Evolutionary conservation across 345 rosid species (phyloP), one percentile per base, ranked within the genome.

Genomic region (Eucalyptus curtisii): DNA sequence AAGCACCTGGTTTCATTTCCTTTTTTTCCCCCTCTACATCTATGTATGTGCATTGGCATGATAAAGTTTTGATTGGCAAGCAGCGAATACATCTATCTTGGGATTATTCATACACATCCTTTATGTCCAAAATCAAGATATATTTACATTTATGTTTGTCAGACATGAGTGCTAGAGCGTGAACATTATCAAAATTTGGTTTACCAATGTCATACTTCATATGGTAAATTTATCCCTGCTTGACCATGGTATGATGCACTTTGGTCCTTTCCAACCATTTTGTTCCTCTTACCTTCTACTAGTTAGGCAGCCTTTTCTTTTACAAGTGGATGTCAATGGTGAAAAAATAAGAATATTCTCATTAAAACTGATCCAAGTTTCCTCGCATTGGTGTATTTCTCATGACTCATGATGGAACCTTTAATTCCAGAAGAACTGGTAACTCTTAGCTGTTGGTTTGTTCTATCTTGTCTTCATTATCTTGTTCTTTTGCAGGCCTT

Each of bases 401-500:
- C 82, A 5, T 71, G 42, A 71, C 45, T 71, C 4, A 4, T 71
- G 45, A 10, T 42, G 11, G 27, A 71, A 86, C 24, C 82, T 30
- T 42, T 64, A 30, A 86, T 86, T 86, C 22, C n/a, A 49, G 13
- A 87, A 2, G 3, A 55, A n/a, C 48, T 47, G 49, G 82, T 71
- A 84, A 84, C 53, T 17, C 22, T 42, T 61, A n/a, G 47, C 42
- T 57, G 27, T 33, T 40, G 24, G 22, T 71, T 71, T 86, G 76
- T 71, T 44, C 79, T 31, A 71, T 27, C 44, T 5, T 31, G 57
- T n/a, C 22, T 30, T 13, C 44, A 17, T 80, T 82, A n/a, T 37
- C 50, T 53, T 37, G 17, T 40, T 66, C 53, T 84, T 48, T 89
- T 94, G 88, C 90, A 96, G 99, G 95, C 99, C 59, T 92, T 97